A percentile compares a stretch with the other conserved stretches of the same genome.
phyloP scores from a whole-genome alignment of 352 stramenopile genomes.

The Phytophthora pseudosyringae region DNA sequence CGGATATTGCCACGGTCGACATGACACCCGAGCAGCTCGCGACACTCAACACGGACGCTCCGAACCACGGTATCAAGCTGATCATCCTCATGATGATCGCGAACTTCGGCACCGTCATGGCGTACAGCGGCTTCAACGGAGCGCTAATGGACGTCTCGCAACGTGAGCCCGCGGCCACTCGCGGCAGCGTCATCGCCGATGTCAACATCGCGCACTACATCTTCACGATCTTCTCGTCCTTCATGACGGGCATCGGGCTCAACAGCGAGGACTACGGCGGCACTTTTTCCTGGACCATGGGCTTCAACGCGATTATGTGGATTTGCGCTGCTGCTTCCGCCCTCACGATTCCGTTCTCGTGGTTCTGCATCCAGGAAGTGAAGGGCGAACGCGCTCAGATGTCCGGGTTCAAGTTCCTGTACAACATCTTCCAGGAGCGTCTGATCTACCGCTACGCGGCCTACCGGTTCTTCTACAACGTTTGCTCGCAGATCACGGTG shows the following conservation, averaged over 20 bases:
- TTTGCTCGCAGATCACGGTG: constrained; percentile 51
- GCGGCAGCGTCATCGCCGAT: constrained; percentile 46
- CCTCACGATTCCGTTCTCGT: constrained; percentile 40
- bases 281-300: constrained; percentile 55
- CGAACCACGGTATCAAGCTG: constrained; percentile 48
- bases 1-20: constrained; percentile 29
- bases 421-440: constrained; percentile 50
- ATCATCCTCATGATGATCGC: constrained; percentile 75
- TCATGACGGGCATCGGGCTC: constrained; percentile 51
- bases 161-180: constrained; percentile 40
- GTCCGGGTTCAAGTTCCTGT: constrained; percentile 40
- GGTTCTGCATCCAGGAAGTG: constrained; percentile 50
- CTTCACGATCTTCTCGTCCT: constrained; percentile 43
- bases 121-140: constrained; percentile 72
- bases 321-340: constrained; percentile 36
- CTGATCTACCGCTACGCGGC: constrained; percentile 54
- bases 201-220: constrained; percentile 43
- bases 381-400: constrained; percentile 32
- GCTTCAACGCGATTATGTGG: constrained; percentile 65
- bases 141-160: constrained; percentile 63
- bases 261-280: constrained; percentile 58
- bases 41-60: constrained; percentile 47
- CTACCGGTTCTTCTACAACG: constrained; percentile 51
- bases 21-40: constrained; percentile 43
- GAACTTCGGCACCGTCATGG: constrained; percentile 78